Evolutionary conservation across 1,284 basidiomycete genomes (phyloP), one percentile per base, ranked within the genome.

Genomic region (Microbotryum silenes-acaulis): DNA sequence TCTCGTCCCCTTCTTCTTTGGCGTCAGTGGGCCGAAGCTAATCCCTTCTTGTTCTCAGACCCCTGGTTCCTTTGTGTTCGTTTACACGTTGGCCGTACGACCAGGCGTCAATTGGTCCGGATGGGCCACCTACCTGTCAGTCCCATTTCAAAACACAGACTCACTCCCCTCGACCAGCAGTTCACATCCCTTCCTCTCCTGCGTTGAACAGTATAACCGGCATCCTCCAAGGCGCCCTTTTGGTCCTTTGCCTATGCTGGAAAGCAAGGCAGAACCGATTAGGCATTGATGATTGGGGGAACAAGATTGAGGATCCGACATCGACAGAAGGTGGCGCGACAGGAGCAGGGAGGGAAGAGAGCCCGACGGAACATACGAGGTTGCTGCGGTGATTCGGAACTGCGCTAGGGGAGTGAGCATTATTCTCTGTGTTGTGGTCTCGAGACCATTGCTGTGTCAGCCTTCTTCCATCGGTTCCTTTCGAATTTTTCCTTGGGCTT

Each of bases 221-320:
- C 7, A 74, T 85, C 21, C 86, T 97, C 80, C 96, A 98, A 76
- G 85, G 83, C 2, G 79, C 80, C 21, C 81, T 98, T 6, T 81
- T 98, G 53, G 75, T 79, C 62, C 74, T 77, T 31, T 77, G 77
- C 62, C 49, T 77, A 12, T 58, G 64, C 3, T 78, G 74, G 73
- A 74, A 72, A 58, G 59, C 75, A 51, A 68, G 75, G 8, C 92
- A 97, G 74, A 79, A 76, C 54, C 77, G 79, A 25, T 80, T 90
- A 5, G 83, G 84, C n/a, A 82, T 97, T 58, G 91, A 98, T 74
- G 94, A 97, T 76, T 98, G 94, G 72, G 94, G 96, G 0, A 78
- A 82, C 45, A 46, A 23, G 20, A 46, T 42, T 6, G 37, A 42
- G 5, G 5, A 42, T 16, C 16, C 16, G 37, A 12, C 12, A 18